These are phyloP conservation scores for Hortiboletus flavorubellus DNA, from an alignment of 768 basidiomycete genomes.

Conservation along the genomic window DNA sequence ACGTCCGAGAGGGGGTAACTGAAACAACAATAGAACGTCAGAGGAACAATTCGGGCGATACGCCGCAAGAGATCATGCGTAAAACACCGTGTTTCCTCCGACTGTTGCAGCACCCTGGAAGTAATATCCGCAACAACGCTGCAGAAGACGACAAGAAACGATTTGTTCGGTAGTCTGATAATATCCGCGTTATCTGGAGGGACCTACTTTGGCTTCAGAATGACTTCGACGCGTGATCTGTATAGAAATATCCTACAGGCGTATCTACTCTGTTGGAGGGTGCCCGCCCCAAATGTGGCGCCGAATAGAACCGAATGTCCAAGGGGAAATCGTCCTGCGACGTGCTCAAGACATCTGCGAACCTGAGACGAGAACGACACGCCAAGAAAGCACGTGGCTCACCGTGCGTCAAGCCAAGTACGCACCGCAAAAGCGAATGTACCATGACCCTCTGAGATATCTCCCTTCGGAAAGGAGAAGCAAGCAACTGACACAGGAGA, in stretches of 20 bases:
- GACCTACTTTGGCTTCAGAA: slow-evolving; percentile 30
- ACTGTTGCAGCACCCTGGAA: slow-evolving; percentile 39
- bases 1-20: slow-evolving; percentile 33
- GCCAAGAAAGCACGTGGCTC: background rate
- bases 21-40: slow-evolving; percentile 43
- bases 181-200: slow-evolving; percentile 33
- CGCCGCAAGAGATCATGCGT: slow-evolving; percentile 46
- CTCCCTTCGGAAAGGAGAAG: slow-evolving; percentile 21
- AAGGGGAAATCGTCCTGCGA: slow-evolving; percentile 36
- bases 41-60: slow-evolving; percentile 37
- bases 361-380: slow-evolving; percentile 4
- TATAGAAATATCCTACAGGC: slow-evolving; percentile 26
- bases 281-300: slow-evolving; percentile 33
- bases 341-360: slow-evolving; percentile 35
- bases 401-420: slow-evolving; percentile 15
- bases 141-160: slow-evolving; percentile 46
- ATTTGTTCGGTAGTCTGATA: slow-evolving; percentile 36
- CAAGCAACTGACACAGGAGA: slow-evolving; percentile 39
- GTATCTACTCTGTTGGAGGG: slow-evolving; percentile 32
- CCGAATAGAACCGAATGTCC: slow-evolving; percentile 40
- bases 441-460: slow-evolving; percentile 16
- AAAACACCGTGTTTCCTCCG: slow-evolving; percentile 47
- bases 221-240: background rate
- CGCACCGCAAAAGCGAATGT: slow-evolving; percentile 21
- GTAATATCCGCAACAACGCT: slow-evolving; percentile 45